Evolutionary conservation across 371 early-diverging fungal species (phyloP).

Genomic region (Phascolomyces articulosus): DNA sequence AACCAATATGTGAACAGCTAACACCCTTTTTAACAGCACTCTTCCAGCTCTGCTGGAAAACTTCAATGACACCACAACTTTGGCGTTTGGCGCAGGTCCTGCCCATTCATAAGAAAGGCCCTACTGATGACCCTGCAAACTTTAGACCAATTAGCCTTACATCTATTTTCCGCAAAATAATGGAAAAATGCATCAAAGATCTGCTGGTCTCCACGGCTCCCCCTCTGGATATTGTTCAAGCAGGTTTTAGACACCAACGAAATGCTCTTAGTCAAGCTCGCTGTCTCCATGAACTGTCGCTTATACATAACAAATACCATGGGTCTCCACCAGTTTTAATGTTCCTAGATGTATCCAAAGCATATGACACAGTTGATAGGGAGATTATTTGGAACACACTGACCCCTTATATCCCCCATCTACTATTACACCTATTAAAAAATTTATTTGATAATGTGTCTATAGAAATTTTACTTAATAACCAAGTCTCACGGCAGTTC

Average conservation of each 20-base stretch:
- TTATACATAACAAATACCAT: not conserved
- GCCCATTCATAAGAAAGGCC: conserved; percentile 25
- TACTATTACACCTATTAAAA: not conserved
- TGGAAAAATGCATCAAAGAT: conserved; percentile 11
- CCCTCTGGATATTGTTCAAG: conserved; percentile 17
- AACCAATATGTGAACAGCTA: conserved; percentile 5
- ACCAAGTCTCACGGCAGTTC: conserved; percentile 15
- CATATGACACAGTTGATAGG: conserved; percentile 23
- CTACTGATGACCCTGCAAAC: conserved; percentile 16
- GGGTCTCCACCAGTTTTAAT: conserved; percentile 11
- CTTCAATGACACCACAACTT: not conserved
- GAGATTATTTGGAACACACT: not conserved
- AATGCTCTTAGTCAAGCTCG: conserved; percentile 22
- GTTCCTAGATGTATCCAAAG: conserved; percentile 22
- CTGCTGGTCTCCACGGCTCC: not conserved
- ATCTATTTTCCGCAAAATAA: conserved; percentile 15
- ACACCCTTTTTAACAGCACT: conserved; percentile 10
- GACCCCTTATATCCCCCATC: not conserved
- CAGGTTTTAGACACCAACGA: conserved; percentile 17
- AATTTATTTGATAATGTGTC: not conserved
- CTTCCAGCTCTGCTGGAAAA: conserved; percentile 3
- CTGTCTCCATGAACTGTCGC: conserved; percentile 16
- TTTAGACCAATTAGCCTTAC: conserved; percentile 23
- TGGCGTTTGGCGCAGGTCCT: conserved; percentile 18
- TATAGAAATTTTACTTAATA: not conserved